Conservation (phyloP, 441 rosid genomes). For the Flueggea neowawraea region DNA sequence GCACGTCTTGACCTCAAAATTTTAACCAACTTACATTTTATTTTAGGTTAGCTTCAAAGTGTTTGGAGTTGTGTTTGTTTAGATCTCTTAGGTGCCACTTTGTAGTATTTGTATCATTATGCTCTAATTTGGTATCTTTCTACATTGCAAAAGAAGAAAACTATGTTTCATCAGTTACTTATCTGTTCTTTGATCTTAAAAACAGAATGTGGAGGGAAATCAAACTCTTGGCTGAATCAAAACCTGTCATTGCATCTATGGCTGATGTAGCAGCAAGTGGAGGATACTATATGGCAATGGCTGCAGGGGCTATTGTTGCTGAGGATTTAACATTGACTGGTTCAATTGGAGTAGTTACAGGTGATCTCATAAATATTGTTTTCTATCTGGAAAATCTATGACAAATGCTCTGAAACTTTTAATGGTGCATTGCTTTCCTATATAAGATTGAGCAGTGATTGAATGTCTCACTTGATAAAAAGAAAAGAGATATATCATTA, state of each 20-base stretch:
- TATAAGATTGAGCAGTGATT: too few species aligned
- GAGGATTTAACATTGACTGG: constrained; percentile 91
- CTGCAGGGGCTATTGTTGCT: constrained; percentile 71
- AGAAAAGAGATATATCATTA: too few species aligned
- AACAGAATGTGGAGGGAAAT: constrained; percentile 99
- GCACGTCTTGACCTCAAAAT: not conserved
- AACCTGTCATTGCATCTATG: constrained; percentile 95
- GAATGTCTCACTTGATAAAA: too few species aligned
- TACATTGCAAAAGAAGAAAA: constrained; percentile 6
- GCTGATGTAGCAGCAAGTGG: constrained; percentile 98
- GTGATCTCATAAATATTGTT: constrained; percentile 30
- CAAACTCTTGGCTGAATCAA: constrained; percentile 74
- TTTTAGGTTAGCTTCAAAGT: not conserved
- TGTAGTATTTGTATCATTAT: not conserved
- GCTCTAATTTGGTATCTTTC: not conserved
- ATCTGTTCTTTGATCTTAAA: constrained; percentile 13
- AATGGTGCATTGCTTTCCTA: not conserved
- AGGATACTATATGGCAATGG: constrained; percentile 99
- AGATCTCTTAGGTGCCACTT: not conserved
- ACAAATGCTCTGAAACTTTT: not conserved
- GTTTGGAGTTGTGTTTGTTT: not conserved
- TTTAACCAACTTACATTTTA: not conserved
- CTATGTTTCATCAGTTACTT: not conserved
- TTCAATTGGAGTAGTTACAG: constrained; percentile 95
- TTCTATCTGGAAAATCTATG: not conserved